Conservation (phyloP, 2,329 filamentous ascomycete species). For the Fusarium sp. region DNA sequence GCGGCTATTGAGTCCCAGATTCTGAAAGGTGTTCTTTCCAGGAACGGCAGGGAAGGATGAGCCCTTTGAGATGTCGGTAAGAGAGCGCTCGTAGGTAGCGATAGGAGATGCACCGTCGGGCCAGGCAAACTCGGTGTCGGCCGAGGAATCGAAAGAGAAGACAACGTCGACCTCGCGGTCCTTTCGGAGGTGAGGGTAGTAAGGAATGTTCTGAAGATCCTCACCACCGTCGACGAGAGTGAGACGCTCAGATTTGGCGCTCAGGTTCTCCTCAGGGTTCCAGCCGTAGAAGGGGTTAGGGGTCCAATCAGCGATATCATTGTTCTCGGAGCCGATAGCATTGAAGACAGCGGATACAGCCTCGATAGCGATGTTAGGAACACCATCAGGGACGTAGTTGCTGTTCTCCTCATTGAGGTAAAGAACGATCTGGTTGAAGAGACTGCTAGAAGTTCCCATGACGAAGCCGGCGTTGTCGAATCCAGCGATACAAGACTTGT, state of each 20-base stretch:
- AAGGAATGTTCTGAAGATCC: conserved; percentile 82
- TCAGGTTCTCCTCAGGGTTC: conserved; percentile 58
- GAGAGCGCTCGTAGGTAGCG: conserved; percentile 67
- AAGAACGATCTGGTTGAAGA: conserved; percentile 80
- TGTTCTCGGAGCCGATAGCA: conserved; percentile 66
- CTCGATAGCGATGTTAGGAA: conserved; percentile 56
- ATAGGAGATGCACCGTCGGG: conserved; percentile 70
- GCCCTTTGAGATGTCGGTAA: conserved; percentile 60
- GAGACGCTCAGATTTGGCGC: conserved; percentile 62
- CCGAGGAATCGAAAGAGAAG: conserved; percentile 72
- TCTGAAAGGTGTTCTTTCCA: conserved; percentile 64
- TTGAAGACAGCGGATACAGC: conserved; percentile 63
- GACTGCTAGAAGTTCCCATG: conserved; percentile 82
- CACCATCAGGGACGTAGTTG: conserved; percentile 62
- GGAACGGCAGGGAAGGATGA: conserved; percentile 70
- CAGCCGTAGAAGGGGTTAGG: conserved; percentile 70
- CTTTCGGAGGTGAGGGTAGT: conserved; percentile 70
- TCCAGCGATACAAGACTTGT: conserved; percentile 64
- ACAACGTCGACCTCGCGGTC: conserved; percentile 69
- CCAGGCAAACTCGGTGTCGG: conserved; percentile 68
- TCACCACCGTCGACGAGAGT: conserved; percentile 85
- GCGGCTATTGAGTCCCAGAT: conserved; percentile 67
- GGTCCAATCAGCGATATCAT: conserved; percentile 80
- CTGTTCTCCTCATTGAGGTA: conserved; percentile 67
- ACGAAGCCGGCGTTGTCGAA: conserved; percentile 85